Percentiles rank a stretch among this genome's conserved stretches.
phyloP scores from a whole-genome alignment of 2,329 filamentous ascomycete genomes.

The Tolypocladium ophioglossoides region DNA sequence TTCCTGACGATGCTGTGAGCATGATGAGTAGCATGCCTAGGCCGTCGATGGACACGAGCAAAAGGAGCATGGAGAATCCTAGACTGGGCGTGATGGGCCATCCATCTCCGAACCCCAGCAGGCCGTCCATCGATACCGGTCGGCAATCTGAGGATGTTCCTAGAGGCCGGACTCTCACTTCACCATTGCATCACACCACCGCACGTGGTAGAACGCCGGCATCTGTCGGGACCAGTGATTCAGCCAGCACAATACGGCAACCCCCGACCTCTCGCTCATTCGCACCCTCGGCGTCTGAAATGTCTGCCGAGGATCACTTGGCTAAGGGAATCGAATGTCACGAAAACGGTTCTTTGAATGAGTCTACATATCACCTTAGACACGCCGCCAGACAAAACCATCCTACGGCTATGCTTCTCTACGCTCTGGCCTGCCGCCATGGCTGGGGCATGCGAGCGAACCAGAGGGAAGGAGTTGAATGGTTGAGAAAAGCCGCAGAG shows the following conservation, averaged over 20 bases:
- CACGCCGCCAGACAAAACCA: conserved; percentile 78
- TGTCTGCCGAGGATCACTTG: conserved; percentile 80
- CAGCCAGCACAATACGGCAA: conserved; percentile 39
- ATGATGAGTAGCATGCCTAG: conserved; percentile 23
- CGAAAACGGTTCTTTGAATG: conserved; percentile 75
- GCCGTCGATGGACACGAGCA: conserved; percentile 39
- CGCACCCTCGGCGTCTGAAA: conserved; percentile 52
- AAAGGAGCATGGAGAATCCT: conserved; percentile 36
- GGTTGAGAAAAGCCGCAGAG: conserved; percentile 86
- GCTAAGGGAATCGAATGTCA: conserved; percentile 84
- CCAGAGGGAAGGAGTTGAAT: conserved; percentile 78
- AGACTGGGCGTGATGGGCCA: conserved; percentile 25
- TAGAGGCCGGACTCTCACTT: conserved; percentile 32
- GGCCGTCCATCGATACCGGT: conserved; percentile 32
- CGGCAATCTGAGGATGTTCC: conserved; percentile 38
- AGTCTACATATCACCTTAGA: conserved; percentile 92
- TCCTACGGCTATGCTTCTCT: conserved; percentile 90
- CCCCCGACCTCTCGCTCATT: conserved; percentile 30
- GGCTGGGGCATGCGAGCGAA: conserved; percentile 97
- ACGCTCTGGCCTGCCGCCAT: conserved; percentile 87
- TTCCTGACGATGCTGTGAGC: conserved; percentile 25
- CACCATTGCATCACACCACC: conserved; percentile 25
- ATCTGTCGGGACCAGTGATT: conserved; percentile 41
- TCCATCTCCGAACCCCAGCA: conserved; percentile 32
- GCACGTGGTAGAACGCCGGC: conserved; percentile 32